Base-by-base conservation (phyloP, 1,139 yeast species). In the Yamadazyma triangularis region DNA sequence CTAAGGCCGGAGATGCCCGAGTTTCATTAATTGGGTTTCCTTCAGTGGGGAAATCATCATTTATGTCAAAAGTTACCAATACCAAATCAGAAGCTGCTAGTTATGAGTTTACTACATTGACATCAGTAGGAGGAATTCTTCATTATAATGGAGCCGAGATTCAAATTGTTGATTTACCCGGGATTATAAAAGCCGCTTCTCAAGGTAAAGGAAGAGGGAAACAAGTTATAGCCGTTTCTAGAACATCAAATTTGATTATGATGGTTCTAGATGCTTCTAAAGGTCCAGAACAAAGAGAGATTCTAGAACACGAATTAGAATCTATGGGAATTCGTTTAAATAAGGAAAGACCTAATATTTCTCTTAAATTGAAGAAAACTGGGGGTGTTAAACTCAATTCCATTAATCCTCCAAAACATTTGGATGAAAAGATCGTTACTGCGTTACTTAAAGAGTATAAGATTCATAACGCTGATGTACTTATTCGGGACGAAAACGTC, bases 121-220 rank as follows among this genome's bases (percentile, higher is more conserved):
- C 98, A 0, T 87, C 96, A 0, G 96, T 91, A 16, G 97, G 97
- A 0, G 97, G 96, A 29, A 91, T 89, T 12, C 67, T 91, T 47
- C 91, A 88, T 53, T 87, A 89, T 52, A 88, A 88, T 53, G 97
- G 97, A 24, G 96, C 98, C 0, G 96, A 89, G 51, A 88, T 91
- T 36, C 98, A 91, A 60, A 82, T 91, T 46, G 89, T 91, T 12
- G 98, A 91, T 73, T 65, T 91, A 38, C 98, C 98, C 0, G 98
- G 98, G 56, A 91, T 91, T 48, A 91, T 91, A 39, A 87, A 86
- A 53, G 97, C 97, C 25, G 98, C 98, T 10, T 73, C 95, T 18
- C 96, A 86, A 53, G 98, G 98, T 50, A 88, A 89, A 56, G 98
- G 98, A 49, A 77, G 98, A 58, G 98, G 98, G 38, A 73, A 95